Conservation (phyloP, 805 yeast species). For the Zygotorulaspora sp. region DNA sequence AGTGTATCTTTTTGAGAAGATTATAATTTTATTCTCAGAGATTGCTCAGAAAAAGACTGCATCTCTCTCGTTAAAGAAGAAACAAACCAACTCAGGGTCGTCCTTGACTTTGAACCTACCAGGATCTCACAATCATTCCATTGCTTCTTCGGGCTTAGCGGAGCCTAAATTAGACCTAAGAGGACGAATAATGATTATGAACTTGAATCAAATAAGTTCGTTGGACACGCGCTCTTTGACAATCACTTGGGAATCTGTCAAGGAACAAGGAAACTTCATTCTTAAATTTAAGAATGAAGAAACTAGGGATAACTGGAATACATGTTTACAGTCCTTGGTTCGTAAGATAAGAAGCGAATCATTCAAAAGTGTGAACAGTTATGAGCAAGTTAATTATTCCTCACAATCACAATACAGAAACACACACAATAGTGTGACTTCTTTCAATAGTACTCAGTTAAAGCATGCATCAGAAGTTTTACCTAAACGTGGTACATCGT, state of each 20-base stretch:
- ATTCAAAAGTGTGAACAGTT: slow-evolving; percentile 28
- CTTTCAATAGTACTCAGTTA: slow-evolving; percentile 21
- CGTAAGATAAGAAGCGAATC: slow-evolving; percentile 34
- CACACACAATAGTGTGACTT: slow-evolving; percentile 30
- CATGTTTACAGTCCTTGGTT: slow-evolving; percentile 45
- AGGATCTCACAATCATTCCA: slow-evolving; percentile 13
- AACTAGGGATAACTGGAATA: slow-evolving; percentile 74
- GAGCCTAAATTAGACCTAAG: slow-evolving; percentile 54
- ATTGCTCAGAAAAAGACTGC: slow-evolving; percentile 46
- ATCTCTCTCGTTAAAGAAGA: slow-evolving; percentile 40
- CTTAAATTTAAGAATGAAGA: slow-evolving; percentile 83
- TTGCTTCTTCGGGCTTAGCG: slow-evolving; percentile 14
- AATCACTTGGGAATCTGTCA: slow-evolving; percentile 78
- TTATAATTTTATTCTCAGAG: slow-evolving; percentile 61
- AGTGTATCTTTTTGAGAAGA: slow-evolving; percentile 80
- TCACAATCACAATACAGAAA: slow-evolving; percentile 22
- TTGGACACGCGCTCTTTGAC: slow-evolving; percentile 54
- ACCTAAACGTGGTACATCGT: slow-evolving; percentile 23
- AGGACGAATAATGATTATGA: slow-evolving; percentile 78
- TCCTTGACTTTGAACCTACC: slow-evolving; percentile 13
- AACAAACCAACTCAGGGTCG: slow-evolving; percentile 25
- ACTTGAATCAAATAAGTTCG: slow-evolving; percentile 47
- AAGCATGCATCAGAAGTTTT: slow-evolving; percentile 31
- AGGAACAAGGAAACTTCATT: slow-evolving; percentile 81
- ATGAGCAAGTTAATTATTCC: slow-evolving; percentile 25